Base-by-base conservation (phyloP, 148 eudicot genomes). In the Linanthus parryae region DNA sequence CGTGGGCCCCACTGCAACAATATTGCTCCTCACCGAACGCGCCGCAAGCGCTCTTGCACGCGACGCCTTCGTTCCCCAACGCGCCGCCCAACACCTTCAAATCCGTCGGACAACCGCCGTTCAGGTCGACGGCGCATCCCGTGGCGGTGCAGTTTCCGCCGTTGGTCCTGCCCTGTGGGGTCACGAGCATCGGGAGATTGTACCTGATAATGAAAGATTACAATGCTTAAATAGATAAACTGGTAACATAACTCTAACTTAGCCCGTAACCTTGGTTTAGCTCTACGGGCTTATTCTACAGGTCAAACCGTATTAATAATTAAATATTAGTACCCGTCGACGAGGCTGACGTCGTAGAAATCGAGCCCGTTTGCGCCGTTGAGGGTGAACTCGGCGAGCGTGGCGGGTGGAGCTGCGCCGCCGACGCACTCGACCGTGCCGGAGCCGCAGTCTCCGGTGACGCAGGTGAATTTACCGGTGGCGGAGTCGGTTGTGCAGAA, bases 301-400 rank as follows among this genome's bases (percentile, higher is more conserved):
- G n/a, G n/a, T n/a, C n/a, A n/a, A n/a, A n/a, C n/a, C n/a, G n/a
- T n/a, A n/a, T n/a, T n/a, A n/a, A n/a, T n/a, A n/a, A n/a, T n/a
- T n/a, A n/a, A n/a, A n/a, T n/a, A n/a, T n/a, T n/a, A n/a, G n/a
- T n/a, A n/a, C 12, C 96, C 96, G 51, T 88, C 94, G 0, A 88
- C 96, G 1, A 88, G 76, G 73, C 96, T 88, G 12, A 88, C 96
- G 23, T 88, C 89, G 44, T 84, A 88, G 60, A 88, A 88, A 63
- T 88, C 96, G 2, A 81, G 69, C 26, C 82, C 80, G 2, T 56
- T 64, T 1, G 84, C 56, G 27, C 89, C 89, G 44, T 79, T 55
- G 1, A 88, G 58, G 2, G 96, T 88, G 76, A 88, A 88, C 54
- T 88, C 96, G 0, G 89, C 96, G 0, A 88, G 66, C 35, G 89